These are phyloP conservation scores for Kingdonia uniflora DNA, from an alignment of 164 flowering plant genomes.

Conservation along the genomic window DNA sequence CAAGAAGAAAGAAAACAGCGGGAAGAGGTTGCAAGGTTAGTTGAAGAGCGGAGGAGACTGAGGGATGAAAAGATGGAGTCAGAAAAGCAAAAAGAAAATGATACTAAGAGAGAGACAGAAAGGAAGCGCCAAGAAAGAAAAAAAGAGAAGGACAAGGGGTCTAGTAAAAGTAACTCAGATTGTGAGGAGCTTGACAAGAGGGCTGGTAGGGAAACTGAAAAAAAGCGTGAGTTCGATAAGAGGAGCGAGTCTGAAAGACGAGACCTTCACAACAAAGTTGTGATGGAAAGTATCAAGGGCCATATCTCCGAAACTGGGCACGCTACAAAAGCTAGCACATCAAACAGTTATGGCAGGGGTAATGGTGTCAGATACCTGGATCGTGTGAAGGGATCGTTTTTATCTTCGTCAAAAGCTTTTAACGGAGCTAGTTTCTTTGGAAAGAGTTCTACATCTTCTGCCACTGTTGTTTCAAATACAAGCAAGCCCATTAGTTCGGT, in stretches of 20 bases:
- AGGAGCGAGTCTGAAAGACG: constrained; percentile 47
- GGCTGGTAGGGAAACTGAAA: constrained; percentile 48
- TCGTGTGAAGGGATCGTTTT: constrained; percentile 65
- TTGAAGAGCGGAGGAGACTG: constrained; percentile 78
- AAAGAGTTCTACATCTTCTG: constrained; percentile 28
- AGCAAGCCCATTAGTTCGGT: constrained; percentile 32
- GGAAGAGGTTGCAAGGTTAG: constrained; percentile 92
- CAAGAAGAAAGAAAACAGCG: constrained; percentile 95
- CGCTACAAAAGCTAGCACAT: constrained; percentile 25
- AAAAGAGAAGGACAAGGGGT: constrained; percentile 72
- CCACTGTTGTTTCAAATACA: constrained; percentile 35
- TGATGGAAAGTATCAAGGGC: constrained; percentile 28
- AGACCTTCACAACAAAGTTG: constrained; percentile 32
- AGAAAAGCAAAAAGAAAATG: constrained; percentile 51
- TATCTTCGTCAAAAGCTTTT: constrained; percentile 76
- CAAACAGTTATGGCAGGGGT: constrained; percentile 34
- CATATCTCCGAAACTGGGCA: constrained; percentile 34
- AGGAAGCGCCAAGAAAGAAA: constrained; percentile 70
- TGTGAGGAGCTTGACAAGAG: constrained; percentile 67
- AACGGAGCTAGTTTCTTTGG: constrained; percentile 70
- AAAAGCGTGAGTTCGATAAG: constrained; percentile 44
- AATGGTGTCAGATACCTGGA: constrained; percentile 68
- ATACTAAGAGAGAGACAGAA: constrained; percentile 55
- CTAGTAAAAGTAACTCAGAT: constrained; percentile 87
- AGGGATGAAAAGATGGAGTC: constrained; percentile 72